These are phyloP conservation scores for Plasmopara viticola DNA, from an alignment of 352 stramenopile genomes.

Conservation along the genomic window DNA sequence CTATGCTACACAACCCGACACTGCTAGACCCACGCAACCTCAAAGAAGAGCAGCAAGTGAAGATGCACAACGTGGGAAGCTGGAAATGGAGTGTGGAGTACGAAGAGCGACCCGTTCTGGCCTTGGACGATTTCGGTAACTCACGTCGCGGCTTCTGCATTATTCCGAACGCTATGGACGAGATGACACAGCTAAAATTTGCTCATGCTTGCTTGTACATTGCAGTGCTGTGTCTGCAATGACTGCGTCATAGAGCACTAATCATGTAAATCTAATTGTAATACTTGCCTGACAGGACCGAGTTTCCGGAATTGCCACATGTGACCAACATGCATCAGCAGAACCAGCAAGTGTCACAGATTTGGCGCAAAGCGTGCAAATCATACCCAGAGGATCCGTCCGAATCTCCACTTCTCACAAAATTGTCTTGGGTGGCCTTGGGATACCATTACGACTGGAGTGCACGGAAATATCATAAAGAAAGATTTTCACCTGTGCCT, in stretches of 20 bases:
- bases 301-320: slow-evolving; percentile 65
- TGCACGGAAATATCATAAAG: slow-evolving; percentile 51
- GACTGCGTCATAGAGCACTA: neutral
- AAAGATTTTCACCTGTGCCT: slow-evolving; percentile 51
- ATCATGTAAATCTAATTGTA: slow-evolving; percentile 6
- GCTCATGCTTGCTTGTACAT: slow-evolving; percentile 54
- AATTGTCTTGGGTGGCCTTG: slow-evolving; percentile 63
- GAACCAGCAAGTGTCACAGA: slow-evolving; percentile 33
- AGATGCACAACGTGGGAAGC: too few species aligned
- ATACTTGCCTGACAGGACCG: slow-evolving; percentile 28
- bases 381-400: slow-evolving; percentile 34
- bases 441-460: slow-evolving; percentile 85
- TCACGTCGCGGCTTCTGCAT: slow-evolving; percentile 60
- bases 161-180: slow-evolving; percentile 51
- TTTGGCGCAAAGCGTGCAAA: slow-evolving; percentile 47
- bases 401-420: slow-evolving; percentile 38
- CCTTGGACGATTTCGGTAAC: slow-evolving; percentile 39
- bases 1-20: too few species aligned
- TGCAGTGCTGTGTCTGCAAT: neutral
- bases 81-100: slow-evolving; percentile 25
- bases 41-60: too few species aligned
- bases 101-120: slow-evolving; percentile 36
- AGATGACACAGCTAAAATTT: slow-evolving; percentile 42
- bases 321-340: slow-evolving; percentile 77
- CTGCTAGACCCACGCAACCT: too few species aligned